Evolutionary conservation across 2,329 filamentous ascomycete genomes (phyloP).

Genomic region (Zymoseptoria crescenta): DNA sequence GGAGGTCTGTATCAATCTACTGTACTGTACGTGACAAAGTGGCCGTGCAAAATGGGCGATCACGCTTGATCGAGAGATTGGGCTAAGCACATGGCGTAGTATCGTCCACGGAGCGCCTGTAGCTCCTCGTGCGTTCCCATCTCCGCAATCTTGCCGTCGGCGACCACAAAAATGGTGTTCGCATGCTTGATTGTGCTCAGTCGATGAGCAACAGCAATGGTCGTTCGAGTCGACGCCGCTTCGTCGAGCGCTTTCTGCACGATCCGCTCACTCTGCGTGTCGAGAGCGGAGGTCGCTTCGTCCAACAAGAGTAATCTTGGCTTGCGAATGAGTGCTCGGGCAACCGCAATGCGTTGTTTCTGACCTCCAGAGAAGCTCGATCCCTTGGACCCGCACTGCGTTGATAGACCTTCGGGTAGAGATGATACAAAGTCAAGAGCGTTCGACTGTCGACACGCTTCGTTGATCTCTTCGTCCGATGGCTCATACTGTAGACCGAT

Average conservation of each 20-base stretch:
- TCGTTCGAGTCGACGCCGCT: slow-evolving; percentile 34
- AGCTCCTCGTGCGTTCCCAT: slow-evolving; percentile 35
- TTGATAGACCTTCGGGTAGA: slow-evolving; percentile 45
- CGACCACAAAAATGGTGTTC: slow-evolving; percentile 36
- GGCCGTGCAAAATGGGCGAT: background rate
- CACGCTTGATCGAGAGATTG: slow-evolving; percentile 34
- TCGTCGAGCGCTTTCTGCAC: slow-evolving; percentile 61
- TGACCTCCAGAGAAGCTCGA: slow-evolving; percentile 48
- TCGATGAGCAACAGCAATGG: slow-evolving; percentile 36
- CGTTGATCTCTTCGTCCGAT: slow-evolving; percentile 36
- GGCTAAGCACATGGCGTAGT: slow-evolving; percentile 39
- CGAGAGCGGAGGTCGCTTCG: slow-evolving; percentile 53
- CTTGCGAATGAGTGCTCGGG: slow-evolving; percentile 46
- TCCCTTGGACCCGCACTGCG: slow-evolving; percentile 43
- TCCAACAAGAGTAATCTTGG: slow-evolving; percentile 50
- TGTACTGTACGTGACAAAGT: background rate
- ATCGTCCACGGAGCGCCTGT: slow-evolving; percentile 32
- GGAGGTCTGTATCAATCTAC: background rate
- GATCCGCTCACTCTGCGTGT: slow-evolving; percentile 58
- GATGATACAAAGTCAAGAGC: slow-evolving; percentile 47
- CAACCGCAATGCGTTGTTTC: slow-evolving; percentile 49
- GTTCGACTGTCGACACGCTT: slow-evolving; percentile 45
- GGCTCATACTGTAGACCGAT: slow-evolving; percentile 37
- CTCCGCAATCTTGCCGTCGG: slow-evolving; percentile 33
- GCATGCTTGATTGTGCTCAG: slow-evolving; percentile 33